Base-by-base conservation (phyloP, 257 asterid species). In the Euphrasia confusa region DNA sequence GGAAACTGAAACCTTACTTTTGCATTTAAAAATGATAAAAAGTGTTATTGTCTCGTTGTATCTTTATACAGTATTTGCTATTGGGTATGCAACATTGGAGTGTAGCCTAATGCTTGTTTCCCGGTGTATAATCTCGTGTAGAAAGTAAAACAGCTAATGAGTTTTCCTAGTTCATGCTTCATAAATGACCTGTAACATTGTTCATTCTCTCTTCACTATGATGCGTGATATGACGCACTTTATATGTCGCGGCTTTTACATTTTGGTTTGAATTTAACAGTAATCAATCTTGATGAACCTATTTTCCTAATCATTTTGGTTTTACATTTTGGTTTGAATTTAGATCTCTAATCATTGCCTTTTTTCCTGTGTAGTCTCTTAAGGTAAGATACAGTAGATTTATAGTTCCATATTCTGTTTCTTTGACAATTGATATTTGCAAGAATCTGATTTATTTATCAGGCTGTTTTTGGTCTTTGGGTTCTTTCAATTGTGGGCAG, bases 191-290 rank as follows among this genome's bases (percentile, higher is more conserved):
- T 52, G 35, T 67, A 18, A 17, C 27, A 14, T 63, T 6, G n/a
- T 10, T 30, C 39, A 21, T 48, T 11, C 28, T 15, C 54, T 12
- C 32, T 70, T 66, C n/a, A 24, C 30, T 54, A 53, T 60, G 17
- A 52, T 62, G 17, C 44, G 47, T 54, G 42, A 32, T 27, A 54
- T 48, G 67, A 44, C 14, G 13, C 2, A 7, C 1, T 54, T 60
- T 61, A 13, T 3, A 32, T 35, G 3, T 11, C 3, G 11, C 42
- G 58, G 42, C 17, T 40, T 4, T 40, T 48, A 59, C 59, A 24
- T 45, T 71, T 37, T 42, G 13, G 18, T 3, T 55, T 60, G 13
- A 27, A 50, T 44, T 28, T 47, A 7, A 53, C 13, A 21, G 24
- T 9, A 30, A 10, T 47, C 7, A 24, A n/a, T 53, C 11, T 40